phyloP scores from a whole-genome alignment of 306 rosid species.

The Trifolium dubium region DNA sequence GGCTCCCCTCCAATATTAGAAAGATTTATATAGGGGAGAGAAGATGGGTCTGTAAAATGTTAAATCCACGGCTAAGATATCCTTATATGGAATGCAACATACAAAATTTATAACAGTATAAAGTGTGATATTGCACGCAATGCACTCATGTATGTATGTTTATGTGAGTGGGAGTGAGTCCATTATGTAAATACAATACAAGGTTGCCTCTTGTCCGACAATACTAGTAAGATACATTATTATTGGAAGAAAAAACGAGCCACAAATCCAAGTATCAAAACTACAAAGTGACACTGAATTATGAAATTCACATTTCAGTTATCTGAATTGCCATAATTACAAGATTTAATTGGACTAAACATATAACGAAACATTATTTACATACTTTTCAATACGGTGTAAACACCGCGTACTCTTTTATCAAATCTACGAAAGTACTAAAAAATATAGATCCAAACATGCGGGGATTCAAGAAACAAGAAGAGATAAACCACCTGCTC shows the following conservation, averaged over 20 bases:
- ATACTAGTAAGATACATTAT: background rate
- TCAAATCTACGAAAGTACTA: constrained; percentile 16
- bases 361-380: background rate
- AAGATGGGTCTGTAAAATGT: background rate
- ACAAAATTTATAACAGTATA: background rate
- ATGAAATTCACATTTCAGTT: constrained; percentile 2
- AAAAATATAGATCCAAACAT: constrained; percentile 18
- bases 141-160: background rate
- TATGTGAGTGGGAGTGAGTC: background rate
- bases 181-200: background rate
- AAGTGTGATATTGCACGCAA: background rate
- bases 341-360: background rate
- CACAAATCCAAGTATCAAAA: background rate
- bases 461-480: background rate
- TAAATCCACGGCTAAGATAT: background rate
- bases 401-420: constrained; percentile 10
- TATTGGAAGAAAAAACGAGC: background rate
- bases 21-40: background rate
- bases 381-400: constrained; percentile 12
- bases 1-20: constrained; percentile 1
- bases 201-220: background rate
- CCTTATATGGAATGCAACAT: background rate
- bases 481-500: constrained; percentile 66
- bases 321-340: background rate
- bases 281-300: background rate